Evolutionary conservation across 2,329 filamentous ascomycete species (phyloP).

Genomic region (Decorospora gaudefroyi): DNA sequence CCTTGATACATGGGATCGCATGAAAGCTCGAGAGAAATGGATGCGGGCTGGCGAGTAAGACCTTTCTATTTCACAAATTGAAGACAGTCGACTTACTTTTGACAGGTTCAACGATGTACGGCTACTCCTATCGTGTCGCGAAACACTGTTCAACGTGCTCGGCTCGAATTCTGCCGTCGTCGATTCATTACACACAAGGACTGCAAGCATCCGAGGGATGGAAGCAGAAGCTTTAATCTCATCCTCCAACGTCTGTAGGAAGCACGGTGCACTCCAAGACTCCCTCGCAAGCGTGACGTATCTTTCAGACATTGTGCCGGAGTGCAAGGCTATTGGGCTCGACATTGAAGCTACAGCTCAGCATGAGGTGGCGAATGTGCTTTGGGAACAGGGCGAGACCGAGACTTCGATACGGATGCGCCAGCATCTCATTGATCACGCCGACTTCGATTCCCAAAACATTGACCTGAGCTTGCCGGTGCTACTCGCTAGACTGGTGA

Average conservation of each 20-base stretch:
- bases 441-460: slow-evolving; percentile 39
- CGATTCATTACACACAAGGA: slow-evolving; percentile 63
- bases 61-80: not conserved
- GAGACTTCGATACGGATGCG: slow-evolving; percentile 87
- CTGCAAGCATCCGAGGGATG: slow-evolving; percentile 67
- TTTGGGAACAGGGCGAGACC: slow-evolving; percentile 95
- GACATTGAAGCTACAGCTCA: slow-evolving; percentile 76
- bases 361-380: slow-evolving; percentile 81
- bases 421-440: slow-evolving; percentile 62
- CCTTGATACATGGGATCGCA: slow-evolving; percentile 63
- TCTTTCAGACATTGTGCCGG: slow-evolving; percentile 74
- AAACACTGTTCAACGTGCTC: slow-evolving; percentile 79
- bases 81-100: slow-evolving; percentile 42
- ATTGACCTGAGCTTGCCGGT: slow-evolving; percentile 57
- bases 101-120: slow-evolving; percentile 75
- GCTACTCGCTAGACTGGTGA: slow-evolving; percentile 77
- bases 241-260: slow-evolving; percentile 74
- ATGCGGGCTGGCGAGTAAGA: slow-evolving; percentile 79
- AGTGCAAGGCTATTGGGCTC: slow-evolving; percentile 72
- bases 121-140: slow-evolving; percentile 78
- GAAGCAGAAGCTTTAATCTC: slow-evolving; percentile 78
- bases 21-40: slow-evolving; percentile 72
- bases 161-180: slow-evolving; percentile 70
- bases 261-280: slow-evolving; percentile 81
- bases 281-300: slow-evolving; percentile 83